These are phyloP conservation scores for Vitis riparia DNA, from an alignment of 164 flowering plant genomes.

Conservation along the genomic window DNA sequence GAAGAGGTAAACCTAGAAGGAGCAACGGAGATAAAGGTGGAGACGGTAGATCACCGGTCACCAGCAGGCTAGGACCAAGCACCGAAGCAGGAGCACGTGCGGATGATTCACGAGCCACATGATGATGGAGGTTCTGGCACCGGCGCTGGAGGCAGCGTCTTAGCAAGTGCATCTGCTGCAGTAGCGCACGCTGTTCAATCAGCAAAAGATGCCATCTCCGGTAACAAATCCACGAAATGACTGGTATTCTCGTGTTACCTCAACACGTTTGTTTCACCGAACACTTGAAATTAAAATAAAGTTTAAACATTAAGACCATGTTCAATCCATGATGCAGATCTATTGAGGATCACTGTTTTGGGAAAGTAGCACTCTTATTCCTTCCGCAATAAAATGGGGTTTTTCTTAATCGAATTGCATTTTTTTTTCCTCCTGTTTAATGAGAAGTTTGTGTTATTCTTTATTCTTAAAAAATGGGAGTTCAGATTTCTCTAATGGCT, in stretches of 20 bases:
- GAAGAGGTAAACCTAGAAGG: conserved; percentile 27
- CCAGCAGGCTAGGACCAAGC: conserved; percentile 27
- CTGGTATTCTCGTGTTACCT: not conserved
- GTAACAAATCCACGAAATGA: conserved; percentile 6
- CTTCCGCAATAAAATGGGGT: too few species aligned
- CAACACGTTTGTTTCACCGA: not conserved
- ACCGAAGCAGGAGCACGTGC: conserved; percentile 23
- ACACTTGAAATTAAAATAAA: not conserved
- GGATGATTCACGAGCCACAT: conserved; percentile 28
- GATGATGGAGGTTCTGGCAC: not conserved
- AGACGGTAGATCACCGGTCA: conserved; percentile 37
- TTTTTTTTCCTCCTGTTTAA: too few species aligned
- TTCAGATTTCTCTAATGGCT: too few species aligned
- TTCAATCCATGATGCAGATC: too few species aligned
- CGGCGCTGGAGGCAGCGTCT: not conserved
- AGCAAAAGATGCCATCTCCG: conserved; percentile 33
- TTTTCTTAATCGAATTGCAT: too few species aligned
- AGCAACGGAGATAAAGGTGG: conserved; percentile 29
- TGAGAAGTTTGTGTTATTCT: too few species aligned
- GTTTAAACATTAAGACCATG: too few species aligned
- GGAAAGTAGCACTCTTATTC: too few species aligned
- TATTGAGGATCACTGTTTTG: too few species aligned
- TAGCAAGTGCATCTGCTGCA: conserved; percentile 22
- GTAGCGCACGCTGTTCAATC: conserved; percentile 29
- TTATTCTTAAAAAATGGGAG: too few species aligned